Conservation (phyloP, 192 early-diverging fungal genomes). For the Chytriomyces sp. region DNA sequence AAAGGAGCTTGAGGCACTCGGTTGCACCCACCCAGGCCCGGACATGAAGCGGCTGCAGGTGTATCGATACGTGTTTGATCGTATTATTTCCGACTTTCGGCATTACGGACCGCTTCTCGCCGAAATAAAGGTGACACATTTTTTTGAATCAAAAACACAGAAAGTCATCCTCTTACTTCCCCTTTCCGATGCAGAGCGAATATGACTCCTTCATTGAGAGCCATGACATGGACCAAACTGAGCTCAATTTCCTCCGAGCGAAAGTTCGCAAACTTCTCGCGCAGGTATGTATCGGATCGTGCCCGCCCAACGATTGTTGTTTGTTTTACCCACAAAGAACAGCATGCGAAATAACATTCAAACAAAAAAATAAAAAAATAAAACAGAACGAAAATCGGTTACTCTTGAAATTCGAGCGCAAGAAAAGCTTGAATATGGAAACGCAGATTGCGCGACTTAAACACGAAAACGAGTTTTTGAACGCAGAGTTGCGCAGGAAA, state of each 20-base stretch:
- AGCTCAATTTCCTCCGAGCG: constrained; percentile 48
- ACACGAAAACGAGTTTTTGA: constrained; percentile 48
- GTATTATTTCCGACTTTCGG: constrained; percentile 53
- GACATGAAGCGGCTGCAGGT: constrained; percentile 49
- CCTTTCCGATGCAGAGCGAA: constrained; percentile 36
- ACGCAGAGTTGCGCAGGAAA: constrained; percentile 49
- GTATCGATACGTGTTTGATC: constrained; percentile 49
- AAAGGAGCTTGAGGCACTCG: constrained; percentile 45
- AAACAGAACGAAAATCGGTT: constrained; percentile 55
- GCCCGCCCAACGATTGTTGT: too few species aligned
- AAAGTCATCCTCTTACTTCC: background rate
- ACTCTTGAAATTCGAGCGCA: constrained; percentile 56
- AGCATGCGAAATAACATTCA: background rate
- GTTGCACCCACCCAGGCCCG: constrained; percentile 38
- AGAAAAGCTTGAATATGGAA: constrained; percentile 46
- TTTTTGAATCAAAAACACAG: background rate
- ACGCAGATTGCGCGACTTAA: constrained; percentile 39
- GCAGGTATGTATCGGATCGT: constrained; percentile 19
- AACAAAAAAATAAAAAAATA: background rate
- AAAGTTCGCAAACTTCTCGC: constrained; percentile 57
- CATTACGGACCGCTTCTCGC: constrained; percentile 53
- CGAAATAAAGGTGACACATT: constrained; percentile 53
- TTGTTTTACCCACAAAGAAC: too few species aligned
- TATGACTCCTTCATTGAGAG: constrained; percentile 53
- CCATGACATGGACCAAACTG: constrained; percentile 47